These are phyloP conservation scores for Neurospora tetrasperma DNA, from an alignment of 495 filamentous ascomycete species.

Conservation along the genomic window DNA sequence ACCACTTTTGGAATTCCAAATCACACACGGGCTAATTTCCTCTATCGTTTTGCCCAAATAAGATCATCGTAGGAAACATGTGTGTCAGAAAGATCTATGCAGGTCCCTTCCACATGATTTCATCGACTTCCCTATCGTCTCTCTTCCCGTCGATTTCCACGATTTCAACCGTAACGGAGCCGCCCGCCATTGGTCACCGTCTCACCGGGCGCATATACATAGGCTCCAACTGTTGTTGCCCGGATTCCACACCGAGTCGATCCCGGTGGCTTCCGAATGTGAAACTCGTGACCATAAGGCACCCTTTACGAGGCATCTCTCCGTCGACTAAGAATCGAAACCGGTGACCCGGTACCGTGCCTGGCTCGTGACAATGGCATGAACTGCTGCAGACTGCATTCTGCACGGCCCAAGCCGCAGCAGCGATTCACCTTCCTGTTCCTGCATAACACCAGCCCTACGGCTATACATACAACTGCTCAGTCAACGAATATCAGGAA, in stretches of 20 bases:
- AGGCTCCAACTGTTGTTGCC: slow-evolving; percentile 1
- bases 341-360: background rate
- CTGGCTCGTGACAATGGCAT: background rate
- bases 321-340: background rate
- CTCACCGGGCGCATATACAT: background rate
- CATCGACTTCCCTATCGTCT: background rate
- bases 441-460: background rate
- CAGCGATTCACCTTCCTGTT: background rate
- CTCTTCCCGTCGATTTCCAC: background rate
- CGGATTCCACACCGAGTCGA: background rate
- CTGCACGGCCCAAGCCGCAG: background rate
- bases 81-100: background rate
- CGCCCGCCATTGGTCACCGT: background rate
- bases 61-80: background rate
- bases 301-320: background rate
- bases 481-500: background rate
- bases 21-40: background rate
- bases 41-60: background rate
- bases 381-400: background rate
- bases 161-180: background rate
- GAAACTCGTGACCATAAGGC: background rate
- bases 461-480: background rate
- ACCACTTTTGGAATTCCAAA: background rate
- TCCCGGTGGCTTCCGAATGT: slow-evolving; percentile 6
- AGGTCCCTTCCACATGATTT: background rate